A percentile compares a stretch with the other conserved stretches of the same genome.
Evolutionary conservation across 2,329 filamentous ascomycete species (phyloP).

Genomic region (Seiridium unicorne): DNA sequence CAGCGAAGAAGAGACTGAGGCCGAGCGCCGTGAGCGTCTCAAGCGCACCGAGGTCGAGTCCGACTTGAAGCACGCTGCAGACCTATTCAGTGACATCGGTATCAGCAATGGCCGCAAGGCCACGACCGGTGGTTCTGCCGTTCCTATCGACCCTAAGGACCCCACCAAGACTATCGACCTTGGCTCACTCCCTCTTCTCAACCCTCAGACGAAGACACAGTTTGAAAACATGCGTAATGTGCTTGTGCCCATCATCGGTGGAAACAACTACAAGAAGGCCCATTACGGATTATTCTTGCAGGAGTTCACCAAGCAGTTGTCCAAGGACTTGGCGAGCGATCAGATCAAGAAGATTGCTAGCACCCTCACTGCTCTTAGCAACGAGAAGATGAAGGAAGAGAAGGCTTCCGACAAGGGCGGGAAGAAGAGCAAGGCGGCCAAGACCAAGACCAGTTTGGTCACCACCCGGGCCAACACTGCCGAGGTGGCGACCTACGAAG

Average conservation of each 20-base stretch:
- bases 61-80: constrained; percentile 85
- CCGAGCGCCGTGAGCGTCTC: constrained; percentile 71
- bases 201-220: constrained; percentile 81
- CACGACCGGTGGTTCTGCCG: constrained; percentile 61
- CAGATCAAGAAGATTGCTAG: constrained; percentile 97
- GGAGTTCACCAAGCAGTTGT: constrained; percentile 84
- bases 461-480: constrained; percentile 59
- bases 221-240: constrained; percentile 78
- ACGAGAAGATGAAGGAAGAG: constrained; percentile 99
- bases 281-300: constrained; percentile 89
- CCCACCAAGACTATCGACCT: constrained; percentile 81
- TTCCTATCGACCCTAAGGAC: constrained; percentile 70
- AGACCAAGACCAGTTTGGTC: constrained; percentile 81
- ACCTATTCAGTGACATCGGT: constrained; percentile 75
- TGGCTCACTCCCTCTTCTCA: constrained; percentile 77
- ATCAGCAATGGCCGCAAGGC: constrained; percentile 64
- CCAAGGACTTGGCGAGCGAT: constrained; percentile 83
- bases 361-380: constrained; percentile 81
- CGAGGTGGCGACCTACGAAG: constrained; percentile 78
- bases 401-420: constrained; percentile 89
- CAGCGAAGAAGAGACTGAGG: constrained; percentile 72
- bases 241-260: constrained; percentile 73
- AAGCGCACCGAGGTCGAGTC: constrained; percentile 80
- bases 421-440: constrained; percentile 96
- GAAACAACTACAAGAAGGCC: constrained; percentile 81